phyloP scores from a whole-genome alignment of 1,139 yeast genomes.

The Candida smagusa region DNA sequence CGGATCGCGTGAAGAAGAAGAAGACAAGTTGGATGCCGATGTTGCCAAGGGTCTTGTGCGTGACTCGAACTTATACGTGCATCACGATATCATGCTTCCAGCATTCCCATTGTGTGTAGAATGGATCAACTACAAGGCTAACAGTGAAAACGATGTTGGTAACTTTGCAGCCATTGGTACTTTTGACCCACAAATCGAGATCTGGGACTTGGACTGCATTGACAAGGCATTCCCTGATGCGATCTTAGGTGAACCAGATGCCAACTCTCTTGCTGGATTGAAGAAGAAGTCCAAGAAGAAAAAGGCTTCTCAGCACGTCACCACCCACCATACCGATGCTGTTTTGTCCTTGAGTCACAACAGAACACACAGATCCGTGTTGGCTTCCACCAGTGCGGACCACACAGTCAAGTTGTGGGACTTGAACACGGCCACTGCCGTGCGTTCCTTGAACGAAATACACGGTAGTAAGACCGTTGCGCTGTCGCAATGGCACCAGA shows the following conservation, averaged over 20 bases:
- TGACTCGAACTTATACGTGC: conserved; percentile 80
- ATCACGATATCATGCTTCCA: conserved; percentile 95
- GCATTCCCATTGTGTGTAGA: conserved; percentile 96
- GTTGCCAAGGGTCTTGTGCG: conserved; percentile 68
- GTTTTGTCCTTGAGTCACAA: conserved; percentile 86
- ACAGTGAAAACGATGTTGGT: conserved; percentile 48
- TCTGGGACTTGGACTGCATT: conserved; percentile 91
- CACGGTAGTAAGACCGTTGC: conserved; percentile 78
- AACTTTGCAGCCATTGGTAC: conserved; percentile 97
- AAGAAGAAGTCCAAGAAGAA: conserved; percentile 46
- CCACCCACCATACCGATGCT: conserved; percentile 90
- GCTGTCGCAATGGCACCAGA: conserved; percentile 79
- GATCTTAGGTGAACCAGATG: conserved; percentile 77
- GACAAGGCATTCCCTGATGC: conserved; percentile 95
- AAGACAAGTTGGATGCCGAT: conserved; percentile 59
- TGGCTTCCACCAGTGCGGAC: conserved; percentile 95
- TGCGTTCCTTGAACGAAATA: conserved; percentile 57
- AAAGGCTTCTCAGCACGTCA: conserved; percentile 49
- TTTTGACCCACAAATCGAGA: conserved; percentile 94
- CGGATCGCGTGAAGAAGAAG: conserved; percentile 56
- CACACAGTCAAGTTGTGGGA: conserved; percentile 96
- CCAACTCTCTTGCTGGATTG: conserved; percentile 40
- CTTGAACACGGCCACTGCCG: conserved; percentile 69
- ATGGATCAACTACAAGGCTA: conserved; percentile 81
- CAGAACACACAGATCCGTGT: conserved; percentile 73